A percentile compares a stretch with the other conserved stretches of the same genome.
Evolutionary conservation across 768 basidiomycete genomes (phyloP).

Genomic region (Leccinum obscurum): DNA sequence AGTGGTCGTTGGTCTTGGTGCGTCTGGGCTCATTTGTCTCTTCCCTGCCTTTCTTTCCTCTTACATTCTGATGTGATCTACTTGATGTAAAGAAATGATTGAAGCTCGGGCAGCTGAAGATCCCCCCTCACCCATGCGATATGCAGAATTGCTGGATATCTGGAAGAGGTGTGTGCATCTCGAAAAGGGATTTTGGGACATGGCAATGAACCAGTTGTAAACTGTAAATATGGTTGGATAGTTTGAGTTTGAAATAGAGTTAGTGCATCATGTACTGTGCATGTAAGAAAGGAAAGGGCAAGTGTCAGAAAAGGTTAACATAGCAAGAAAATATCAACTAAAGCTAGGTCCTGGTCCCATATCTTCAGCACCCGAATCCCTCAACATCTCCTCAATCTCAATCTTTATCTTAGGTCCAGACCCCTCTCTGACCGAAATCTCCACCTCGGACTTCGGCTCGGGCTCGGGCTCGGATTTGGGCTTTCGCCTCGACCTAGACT

Average conservation of each 20-base stretch:
- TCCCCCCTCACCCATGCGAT: slow-evolving; percentile 58
- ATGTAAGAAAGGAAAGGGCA: too few relatives aligned
- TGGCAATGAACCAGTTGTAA: slow-evolving; percentile 42
- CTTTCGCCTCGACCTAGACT: background rate
- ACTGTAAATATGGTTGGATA: background rate
- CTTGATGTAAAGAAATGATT: slow-evolving; percentile 56
- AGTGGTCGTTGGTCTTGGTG: slow-evolving; percentile 73
- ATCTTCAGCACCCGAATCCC: background rate
- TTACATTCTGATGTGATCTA: background rate
- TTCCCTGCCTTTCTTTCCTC: background rate
- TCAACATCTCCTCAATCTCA: background rate
- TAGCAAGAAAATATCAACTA: background rate
- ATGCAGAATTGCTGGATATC: slow-evolving; percentile 65
- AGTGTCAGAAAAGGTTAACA: too few relatives aligned
- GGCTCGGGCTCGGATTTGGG: background rate
- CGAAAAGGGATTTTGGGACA: slow-evolving; percentile 90
- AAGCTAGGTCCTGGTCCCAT: background rate
- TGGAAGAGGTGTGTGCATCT: slow-evolving; percentile 77
- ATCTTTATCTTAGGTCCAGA: background rate
- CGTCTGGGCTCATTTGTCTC: slow-evolving; percentile 24
- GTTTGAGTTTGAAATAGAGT: background rate
- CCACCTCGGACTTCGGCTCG: background rate
- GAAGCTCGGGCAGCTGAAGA: slow-evolving; percentile 61
- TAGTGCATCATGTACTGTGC: too few relatives aligned
- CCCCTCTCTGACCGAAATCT: background rate